Evolutionary conservation across 1,284 basidiomycete species (phyloP), one percentile per base, ranked within the genome.

Genomic region (Ceratorhiza oryzae-sativae): DNA sequence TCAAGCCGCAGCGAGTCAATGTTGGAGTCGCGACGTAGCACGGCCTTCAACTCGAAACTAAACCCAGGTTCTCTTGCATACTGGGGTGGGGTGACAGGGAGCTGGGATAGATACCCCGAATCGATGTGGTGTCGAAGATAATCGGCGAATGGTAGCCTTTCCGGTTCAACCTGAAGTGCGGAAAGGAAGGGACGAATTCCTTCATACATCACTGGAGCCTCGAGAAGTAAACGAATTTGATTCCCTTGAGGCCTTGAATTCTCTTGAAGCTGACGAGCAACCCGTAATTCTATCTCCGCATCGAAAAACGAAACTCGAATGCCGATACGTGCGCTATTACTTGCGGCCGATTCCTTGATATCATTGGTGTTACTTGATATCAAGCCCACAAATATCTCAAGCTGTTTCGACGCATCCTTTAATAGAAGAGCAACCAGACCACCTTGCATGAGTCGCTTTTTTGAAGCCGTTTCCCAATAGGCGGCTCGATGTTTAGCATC

Each of bases 141-240:
- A 23, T 80, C 79, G 0, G 80, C 76, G 74, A 90, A 87, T 0
- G 88, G 88, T 0, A 90, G 71, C 0, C 79, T 77, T 58, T 84
- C 83, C 0, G 89, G 87, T 49, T 85, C 85, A 25, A 80, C 79
- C 12, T 79, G 59, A 13, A 90, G 80, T 0, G 85, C 83, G 53
- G 87, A 82, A 9, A 90, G 80, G 78, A 90, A 90, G 0, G 89
- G 89, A 2, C 86, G 82, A 45, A 88, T 84, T 0, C 86, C 80
- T 71, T 88, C 87, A 67, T 85, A 88, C 82, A 90, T 82, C 51
- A 89, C 84, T 0, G 86, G 82, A 0, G 84, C 82, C 73, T 90
- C 89, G 20, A 89, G 78, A 10, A 89, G 6, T 87, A 63, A 56
- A 75, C 65, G 2, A 71, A 73, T 8, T 23, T 39, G 53, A 8